Evolutionary conservation across 129 eudicot species (phyloP).

Genomic region (Flaveria linearis): DNA sequence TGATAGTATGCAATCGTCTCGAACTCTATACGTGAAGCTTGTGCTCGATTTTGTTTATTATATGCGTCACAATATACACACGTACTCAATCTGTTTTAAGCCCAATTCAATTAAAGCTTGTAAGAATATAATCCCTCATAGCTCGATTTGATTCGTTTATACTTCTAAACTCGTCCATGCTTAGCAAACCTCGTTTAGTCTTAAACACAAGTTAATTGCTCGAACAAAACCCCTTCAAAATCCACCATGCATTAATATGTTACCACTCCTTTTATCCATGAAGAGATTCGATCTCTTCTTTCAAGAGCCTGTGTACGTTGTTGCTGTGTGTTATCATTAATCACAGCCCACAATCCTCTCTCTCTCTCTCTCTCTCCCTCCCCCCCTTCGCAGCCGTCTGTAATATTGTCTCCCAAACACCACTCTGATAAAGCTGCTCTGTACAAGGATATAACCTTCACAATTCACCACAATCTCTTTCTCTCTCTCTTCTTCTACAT

Average conservation of each 20-base stretch:
- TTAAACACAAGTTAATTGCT: no score
- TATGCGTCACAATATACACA: no score
- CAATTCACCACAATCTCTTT: neutral
- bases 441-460: conserved; percentile 26
- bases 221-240: neutral
- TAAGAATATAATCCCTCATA: no score
- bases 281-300: conserved; percentile 13
- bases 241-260: conserved; percentile 21
- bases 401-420: conserved; percentile 32
- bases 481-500: neutral
- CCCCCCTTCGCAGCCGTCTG: conserved; percentile 31
- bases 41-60: no score
- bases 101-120: no score
- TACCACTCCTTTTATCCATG: conserved; percentile 8
- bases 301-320: no score
- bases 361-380: neutral
- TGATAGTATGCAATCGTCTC: no score
- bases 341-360: conserved; percentile 28
- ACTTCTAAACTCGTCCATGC: no score
- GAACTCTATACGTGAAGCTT: no score
- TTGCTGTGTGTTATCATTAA: conserved; percentile 29
- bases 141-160: no score
- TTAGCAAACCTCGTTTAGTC: no score
- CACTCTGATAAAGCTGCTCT: conserved; percentile 32
- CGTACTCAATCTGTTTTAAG: no score